These are phyloP conservation scores for Tranzscheliella williamsii DNA, from an alignment of 1,284 basidiomycete species.

Conservation along the genomic window DNA sequence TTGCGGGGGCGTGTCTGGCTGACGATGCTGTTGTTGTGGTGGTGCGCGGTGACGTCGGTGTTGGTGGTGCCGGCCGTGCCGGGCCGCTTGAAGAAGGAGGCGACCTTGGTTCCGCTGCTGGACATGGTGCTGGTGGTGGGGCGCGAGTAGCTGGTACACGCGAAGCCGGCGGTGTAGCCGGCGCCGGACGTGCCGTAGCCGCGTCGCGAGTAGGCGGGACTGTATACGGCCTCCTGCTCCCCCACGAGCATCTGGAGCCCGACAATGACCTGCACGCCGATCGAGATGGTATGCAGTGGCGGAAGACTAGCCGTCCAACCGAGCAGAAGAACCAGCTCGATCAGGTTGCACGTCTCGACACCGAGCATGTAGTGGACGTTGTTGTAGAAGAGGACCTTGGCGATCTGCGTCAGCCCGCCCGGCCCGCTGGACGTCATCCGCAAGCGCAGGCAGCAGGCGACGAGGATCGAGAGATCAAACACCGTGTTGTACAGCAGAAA, in stretches of 20 bases:
- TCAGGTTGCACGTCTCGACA: constrained; percentile 21
- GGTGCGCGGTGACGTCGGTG: no score
- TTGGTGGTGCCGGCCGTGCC: constrained; percentile 6
- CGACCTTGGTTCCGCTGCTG: neutral
- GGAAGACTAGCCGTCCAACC: constrained; percentile 20
- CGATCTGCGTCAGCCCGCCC: constrained; percentile 19
- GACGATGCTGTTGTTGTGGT: no score
- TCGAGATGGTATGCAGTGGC: constrained; percentile 12
- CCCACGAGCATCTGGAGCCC: constrained; percentile 33
- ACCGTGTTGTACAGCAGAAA: constrained; percentile 33
- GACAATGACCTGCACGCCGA: constrained; percentile 27
- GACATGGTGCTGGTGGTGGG: neutral
- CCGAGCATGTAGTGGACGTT: constrained; percentile 39
- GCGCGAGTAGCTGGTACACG: neutral
- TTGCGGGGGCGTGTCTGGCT: constrained; percentile 1
- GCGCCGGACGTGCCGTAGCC: constrained; percentile 1
- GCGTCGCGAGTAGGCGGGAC: constrained; percentile 10
- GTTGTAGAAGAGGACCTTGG: constrained; percentile 30
- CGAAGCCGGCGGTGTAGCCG: constrained; percentile 2
- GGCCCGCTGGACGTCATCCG: constrained; percentile 23
- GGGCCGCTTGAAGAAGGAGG: constrained; percentile 22
- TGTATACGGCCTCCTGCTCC: constrained; percentile 38
- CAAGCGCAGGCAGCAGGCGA: constrained; percentile 11
- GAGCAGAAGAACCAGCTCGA: constrained; percentile 20
- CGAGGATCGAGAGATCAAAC: constrained; percentile 17